A percentile compares a stretch with the other conserved stretches of the same genome.
These are phyloP conservation scores for Podaxis sp. DNA, from an alignment of 768 basidiomycete species.

Conservation along the genomic window DNA sequence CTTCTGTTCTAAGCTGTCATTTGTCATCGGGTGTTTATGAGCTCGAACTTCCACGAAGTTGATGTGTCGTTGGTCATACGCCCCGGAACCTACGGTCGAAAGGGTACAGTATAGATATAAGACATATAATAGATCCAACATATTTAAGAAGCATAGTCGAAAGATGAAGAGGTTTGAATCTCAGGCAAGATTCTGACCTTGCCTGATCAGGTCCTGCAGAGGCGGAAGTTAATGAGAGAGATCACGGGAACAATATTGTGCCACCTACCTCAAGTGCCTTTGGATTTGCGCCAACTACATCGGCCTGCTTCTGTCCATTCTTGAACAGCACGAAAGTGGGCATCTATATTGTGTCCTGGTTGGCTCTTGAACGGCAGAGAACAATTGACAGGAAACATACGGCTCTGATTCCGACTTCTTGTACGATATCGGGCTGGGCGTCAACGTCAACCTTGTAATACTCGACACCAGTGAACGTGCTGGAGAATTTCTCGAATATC, in stretches of 20 bases:
- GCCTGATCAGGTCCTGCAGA: neutral
- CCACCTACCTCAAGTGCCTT: constrained; percentile 37
- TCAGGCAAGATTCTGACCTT: too few species aligned
- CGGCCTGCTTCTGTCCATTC: constrained; percentile 31
- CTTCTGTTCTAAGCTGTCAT: too few species aligned
- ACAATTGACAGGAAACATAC: constrained; percentile 37
- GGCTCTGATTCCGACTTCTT: constrained; percentile 61
- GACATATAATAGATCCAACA: too few species aligned
- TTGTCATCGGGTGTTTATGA: too few species aligned
- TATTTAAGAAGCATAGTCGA: too few species aligned
- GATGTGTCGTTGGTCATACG: too few species aligned
- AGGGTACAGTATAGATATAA: too few species aligned
- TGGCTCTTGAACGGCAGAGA: neutral
- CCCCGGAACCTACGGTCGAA: too few species aligned
- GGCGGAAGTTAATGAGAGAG: neutral
- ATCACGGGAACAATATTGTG: neutral
- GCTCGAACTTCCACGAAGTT: too few species aligned
- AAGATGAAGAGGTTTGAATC: too few species aligned
- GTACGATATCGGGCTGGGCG: constrained; percentile 45
- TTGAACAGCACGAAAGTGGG: constrained; percentile 42
- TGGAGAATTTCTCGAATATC: constrained; percentile 57
- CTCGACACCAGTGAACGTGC: constrained; percentile 30
- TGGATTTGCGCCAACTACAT: constrained; percentile 51
- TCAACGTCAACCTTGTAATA: constrained; percentile 82
- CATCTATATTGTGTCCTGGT: constrained; percentile 29